phyloP scores from a whole-genome alignment of 495 filamentous ascomycete genomes.

The Bathelium albidoporum region DNA sequence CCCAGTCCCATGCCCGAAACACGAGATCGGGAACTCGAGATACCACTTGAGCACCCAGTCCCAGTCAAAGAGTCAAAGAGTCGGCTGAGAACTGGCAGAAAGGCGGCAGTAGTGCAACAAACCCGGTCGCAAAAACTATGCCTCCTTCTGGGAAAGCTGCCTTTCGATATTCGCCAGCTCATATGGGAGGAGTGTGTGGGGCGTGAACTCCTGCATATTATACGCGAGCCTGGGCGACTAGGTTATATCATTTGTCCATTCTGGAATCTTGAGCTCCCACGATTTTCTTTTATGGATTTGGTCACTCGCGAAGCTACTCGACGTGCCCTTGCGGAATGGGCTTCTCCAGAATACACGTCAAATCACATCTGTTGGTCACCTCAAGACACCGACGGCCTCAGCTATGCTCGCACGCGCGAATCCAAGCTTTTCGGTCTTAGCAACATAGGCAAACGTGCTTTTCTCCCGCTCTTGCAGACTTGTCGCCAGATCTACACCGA shows the following conservation, averaged over 20 bases:
- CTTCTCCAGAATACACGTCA: background rate
- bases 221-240: conserved; percentile 13
- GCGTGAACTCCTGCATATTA: conserved; percentile 16
- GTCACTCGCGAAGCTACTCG: background rate
- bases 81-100: background rate
- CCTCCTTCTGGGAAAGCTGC: conserved; percentile 13
- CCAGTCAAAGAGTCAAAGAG: background rate
- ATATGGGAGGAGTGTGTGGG: conserved; percentile 20
- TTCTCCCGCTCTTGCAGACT: conserved; percentile 20
- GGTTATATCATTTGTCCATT: conserved; percentile 2
- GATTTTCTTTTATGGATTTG: background rate
- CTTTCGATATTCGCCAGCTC: conserved; percentile 19
- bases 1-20: background rate
- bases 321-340: background rate
- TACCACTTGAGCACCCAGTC: background rate
- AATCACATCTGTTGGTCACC: conserved; percentile 13
- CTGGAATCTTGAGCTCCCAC: background rate
- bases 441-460: background rate
- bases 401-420: background rate
- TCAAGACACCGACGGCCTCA: conserved; percentile 10
- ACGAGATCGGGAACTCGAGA: background rate
- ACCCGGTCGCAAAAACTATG: conserved; percentile 9
- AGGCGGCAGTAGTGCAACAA: background rate
- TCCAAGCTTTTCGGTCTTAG: background rate
- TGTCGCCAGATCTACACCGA: conserved; percentile 27